Conservation (phyloP, 2,329 filamentous ascomycete genomes). For the Aspergillus floridensis region DNA sequence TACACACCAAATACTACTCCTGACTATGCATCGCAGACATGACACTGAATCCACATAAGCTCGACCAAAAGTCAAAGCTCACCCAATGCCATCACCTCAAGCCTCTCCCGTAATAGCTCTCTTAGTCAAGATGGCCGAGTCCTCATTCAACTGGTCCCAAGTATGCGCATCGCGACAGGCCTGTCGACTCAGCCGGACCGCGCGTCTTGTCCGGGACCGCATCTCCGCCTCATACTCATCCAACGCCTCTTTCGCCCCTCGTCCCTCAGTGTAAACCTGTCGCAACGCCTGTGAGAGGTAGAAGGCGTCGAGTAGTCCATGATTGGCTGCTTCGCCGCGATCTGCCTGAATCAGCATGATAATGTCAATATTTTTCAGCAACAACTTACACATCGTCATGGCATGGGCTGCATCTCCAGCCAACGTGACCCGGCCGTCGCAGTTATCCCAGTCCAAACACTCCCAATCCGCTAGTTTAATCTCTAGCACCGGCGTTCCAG, state of each 20-base stretch:
- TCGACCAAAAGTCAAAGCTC: too few species aligned
- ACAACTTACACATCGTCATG: conserved; percentile 32
- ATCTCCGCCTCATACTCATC: conserved; percentile 33
- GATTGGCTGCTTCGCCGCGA: conserved; percentile 35
- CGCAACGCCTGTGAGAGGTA: conserved; percentile 19
- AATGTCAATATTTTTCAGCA: neutral
- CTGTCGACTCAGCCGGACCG: conserved; percentile 34
- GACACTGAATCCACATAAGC: too few species aligned
- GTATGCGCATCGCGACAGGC: conserved; percentile 37
- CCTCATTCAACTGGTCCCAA: conserved; percentile 27
- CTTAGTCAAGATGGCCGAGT: conserved; percentile 30
- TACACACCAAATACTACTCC: too few species aligned
- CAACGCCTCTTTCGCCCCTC: conserved; percentile 16
- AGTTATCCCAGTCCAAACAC: conserved; percentile 31
- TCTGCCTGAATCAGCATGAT: neutral
- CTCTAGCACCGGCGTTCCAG: conserved; percentile 26
- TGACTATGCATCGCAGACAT: too few species aligned
- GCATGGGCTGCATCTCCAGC: conserved; percentile 35
- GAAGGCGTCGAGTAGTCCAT: conserved; percentile 31
- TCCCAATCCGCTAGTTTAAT: conserved; percentile 32
- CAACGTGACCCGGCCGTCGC: conserved; percentile 27
- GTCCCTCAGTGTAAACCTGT: conserved; percentile 11
- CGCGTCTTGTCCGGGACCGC: conserved; percentile 27
- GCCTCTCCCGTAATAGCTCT: conserved; percentile 8
- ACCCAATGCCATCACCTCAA: too few species aligned